These are phyloP conservation scores for Penicillium sp. DNA, from an alignment of 2,329 filamentous ascomycete species.

Conservation along the genomic window DNA sequence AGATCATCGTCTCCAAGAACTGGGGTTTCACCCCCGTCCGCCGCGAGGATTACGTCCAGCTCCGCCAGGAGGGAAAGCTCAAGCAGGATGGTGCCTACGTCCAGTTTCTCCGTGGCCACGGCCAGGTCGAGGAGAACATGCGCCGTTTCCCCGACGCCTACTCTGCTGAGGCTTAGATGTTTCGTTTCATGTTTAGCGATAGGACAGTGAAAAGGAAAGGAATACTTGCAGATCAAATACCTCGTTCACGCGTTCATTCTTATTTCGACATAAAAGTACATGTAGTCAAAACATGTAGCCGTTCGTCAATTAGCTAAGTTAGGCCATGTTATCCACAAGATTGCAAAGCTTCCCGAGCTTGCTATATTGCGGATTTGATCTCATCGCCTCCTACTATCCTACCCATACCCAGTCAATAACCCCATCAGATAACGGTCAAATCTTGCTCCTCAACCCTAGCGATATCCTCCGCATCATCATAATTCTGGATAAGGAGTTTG, in stretches of 20 bases:
- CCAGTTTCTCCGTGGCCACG: constrained; percentile 97
- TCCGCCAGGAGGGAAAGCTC: constrained; percentile 91
- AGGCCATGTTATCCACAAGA: background rate
- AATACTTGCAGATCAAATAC: constrained; percentile 17
- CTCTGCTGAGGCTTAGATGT: constrained; percentile 53
- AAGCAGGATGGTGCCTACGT: constrained; percentile 99
- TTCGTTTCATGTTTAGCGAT: constrained; percentile 21
- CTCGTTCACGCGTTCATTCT: constrained; percentile 5
- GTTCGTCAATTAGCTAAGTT: background rate
- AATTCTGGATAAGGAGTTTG: constrained; percentile 8
- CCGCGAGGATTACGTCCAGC: constrained; percentile 95
- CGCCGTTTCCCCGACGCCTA: constrained; percentile 92
- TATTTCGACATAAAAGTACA: background rate
- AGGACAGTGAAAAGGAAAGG: constrained; percentile 30
- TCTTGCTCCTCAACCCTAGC: background rate
- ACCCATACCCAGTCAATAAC: background rate
- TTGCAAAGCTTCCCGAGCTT: background rate
- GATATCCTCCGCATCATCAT: constrained; percentile 6
- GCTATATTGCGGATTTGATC: background rate
- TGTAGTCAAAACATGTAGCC: background rate
- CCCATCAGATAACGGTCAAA: background rate
- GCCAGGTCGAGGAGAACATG: constrained; percentile 83
- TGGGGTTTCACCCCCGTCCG: constrained; percentile 99
- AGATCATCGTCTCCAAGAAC: constrained; percentile 99
- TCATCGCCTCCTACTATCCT: background rate